A percentile compares a stretch with the other conserved stretches of the same genome.
These are phyloP conservation scores for Backusella westeae DNA, from an alignment of 192 early-diverging fungal species.

Conservation along the genomic window DNA sequence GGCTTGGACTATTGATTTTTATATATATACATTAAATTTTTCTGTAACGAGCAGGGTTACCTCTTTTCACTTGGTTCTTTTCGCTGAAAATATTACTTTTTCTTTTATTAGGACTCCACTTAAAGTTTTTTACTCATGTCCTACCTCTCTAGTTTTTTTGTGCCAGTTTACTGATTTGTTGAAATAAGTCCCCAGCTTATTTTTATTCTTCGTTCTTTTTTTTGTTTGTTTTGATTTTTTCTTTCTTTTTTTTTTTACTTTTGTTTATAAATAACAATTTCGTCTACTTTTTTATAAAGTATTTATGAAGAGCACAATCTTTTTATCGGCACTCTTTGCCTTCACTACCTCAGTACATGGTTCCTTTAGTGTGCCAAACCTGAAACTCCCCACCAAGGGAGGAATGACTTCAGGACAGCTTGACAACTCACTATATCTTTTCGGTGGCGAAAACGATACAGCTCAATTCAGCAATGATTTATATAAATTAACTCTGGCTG, in stretches of 20 bases:
- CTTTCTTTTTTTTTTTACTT: background rate
- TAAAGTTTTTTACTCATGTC: background rate
- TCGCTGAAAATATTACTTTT: background rate
- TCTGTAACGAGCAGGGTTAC: no score
- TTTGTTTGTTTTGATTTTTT: background rate
- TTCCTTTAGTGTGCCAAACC: constrained; percentile 19
- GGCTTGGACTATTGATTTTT: no score
- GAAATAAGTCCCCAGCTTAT: background rate
- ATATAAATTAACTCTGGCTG: constrained; percentile 17
- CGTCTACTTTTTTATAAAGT: background rate
- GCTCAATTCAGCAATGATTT: constrained; percentile 14
- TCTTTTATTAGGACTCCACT: constrained; percentile 12
- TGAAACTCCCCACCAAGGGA: constrained; percentile 18
- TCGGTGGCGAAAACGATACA: constrained; percentile 22
- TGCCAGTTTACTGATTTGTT: background rate
- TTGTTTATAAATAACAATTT: background rate
- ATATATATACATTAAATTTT: no score
- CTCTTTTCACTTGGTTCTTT: background rate
- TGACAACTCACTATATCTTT: constrained; percentile 15
- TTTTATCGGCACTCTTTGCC: background rate
- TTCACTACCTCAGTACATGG: constrained; percentile 16
- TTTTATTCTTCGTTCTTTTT: constrained; percentile 2
- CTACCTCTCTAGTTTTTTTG: background rate
- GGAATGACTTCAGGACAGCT: constrained; percentile 24
- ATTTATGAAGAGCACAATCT: background rate